phyloP scores from a whole-genome alignment of 148 eudicot genomes.

The Spergularia bocconei region DNA sequence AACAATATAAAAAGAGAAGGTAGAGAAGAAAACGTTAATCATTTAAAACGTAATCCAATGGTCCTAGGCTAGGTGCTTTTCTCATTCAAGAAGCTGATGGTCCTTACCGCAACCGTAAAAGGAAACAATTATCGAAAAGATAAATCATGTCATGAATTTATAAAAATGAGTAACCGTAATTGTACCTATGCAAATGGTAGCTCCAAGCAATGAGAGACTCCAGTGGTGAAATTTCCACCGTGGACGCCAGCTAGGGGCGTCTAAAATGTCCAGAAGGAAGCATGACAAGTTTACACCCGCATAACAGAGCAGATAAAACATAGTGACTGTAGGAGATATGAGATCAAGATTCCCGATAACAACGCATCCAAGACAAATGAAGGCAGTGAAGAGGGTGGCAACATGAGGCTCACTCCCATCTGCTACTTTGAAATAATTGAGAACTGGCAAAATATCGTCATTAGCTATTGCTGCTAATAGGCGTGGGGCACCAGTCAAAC shows the following conservation, averaged over 20 bases:
- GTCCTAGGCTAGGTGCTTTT: neutral
- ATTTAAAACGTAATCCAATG: neutral
- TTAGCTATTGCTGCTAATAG: conserved; percentile 97
- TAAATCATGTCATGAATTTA: conserved; percentile 5
- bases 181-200: conserved; percentile 83
- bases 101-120: neutral
- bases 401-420: conserved; percentile 87
- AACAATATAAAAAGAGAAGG: neutral
- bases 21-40: neutral
- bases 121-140: neutral
- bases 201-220: conserved; percentile 99
- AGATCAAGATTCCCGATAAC: conserved; percentile 96
- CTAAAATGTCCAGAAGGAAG: conserved; percentile 94
- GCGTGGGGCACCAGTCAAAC: conserved; percentile 95
- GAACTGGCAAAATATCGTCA: conserved; percentile 95
- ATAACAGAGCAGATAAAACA: conserved; percentile 95
- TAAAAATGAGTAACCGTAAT: conserved; percentile 7
- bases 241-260: conserved; percentile 99
- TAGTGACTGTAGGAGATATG: conserved; percentile 89
- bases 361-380: conserved; percentile 89
- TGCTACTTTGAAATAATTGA: conserved; percentile 88
- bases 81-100: neutral
- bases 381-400: conserved; percentile 95
- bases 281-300: conserved; percentile 98
- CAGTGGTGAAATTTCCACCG: conserved; percentile 99